phyloP scores from a whole-genome alignment of 2,329 filamentous ascomycete genomes.

The Talaromyces sp. region DNA sequence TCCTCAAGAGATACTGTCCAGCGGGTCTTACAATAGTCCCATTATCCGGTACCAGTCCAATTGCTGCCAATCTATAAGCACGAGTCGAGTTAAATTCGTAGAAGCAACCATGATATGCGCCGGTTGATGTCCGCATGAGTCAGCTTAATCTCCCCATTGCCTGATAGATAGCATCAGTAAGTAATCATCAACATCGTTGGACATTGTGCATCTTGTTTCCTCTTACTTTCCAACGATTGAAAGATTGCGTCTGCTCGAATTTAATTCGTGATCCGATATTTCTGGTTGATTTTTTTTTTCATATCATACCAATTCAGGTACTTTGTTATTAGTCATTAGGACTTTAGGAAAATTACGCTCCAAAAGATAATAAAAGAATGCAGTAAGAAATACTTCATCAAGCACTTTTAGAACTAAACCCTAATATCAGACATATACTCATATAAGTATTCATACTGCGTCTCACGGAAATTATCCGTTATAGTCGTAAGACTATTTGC shows the following conservation, averaged over 20 bases:
- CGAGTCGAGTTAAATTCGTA: slow-evolving; percentile 20
- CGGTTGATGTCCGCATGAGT: slow-evolving; percentile 35
- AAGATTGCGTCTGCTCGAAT: no score
- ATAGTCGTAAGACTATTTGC: slow-evolving; percentile 38
- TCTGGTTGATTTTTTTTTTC: no score
- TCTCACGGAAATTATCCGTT: slow-evolving; percentile 49
- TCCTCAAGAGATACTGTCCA: slow-evolving; percentile 24
- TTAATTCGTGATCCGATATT: no score
- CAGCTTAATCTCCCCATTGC: slow-evolving; percentile 29
- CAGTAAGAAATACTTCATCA: not conserved
- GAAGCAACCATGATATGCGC: slow-evolving; percentile 30
- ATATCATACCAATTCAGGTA: no score
- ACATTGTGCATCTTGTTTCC: no score
- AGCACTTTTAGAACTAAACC: not conserved
- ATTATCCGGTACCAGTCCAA: slow-evolving; percentile 34
- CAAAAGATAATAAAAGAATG: no score
- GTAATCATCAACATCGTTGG: no score
- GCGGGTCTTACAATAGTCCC: slow-evolving; percentile 33
- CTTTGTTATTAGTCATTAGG: no score
- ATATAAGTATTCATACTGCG: slow-evolving; percentile 42
- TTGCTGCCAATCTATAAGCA: slow-evolving; percentile 32
- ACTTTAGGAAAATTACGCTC: no score
- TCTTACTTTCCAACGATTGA: no score
- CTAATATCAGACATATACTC: not conserved
- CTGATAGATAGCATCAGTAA: slow-evolving; percentile 11